Base-by-base conservation (phyloP, 2,329 filamentous ascomycete genomes). In the Chrysosporium queenslandicum region DNA sequence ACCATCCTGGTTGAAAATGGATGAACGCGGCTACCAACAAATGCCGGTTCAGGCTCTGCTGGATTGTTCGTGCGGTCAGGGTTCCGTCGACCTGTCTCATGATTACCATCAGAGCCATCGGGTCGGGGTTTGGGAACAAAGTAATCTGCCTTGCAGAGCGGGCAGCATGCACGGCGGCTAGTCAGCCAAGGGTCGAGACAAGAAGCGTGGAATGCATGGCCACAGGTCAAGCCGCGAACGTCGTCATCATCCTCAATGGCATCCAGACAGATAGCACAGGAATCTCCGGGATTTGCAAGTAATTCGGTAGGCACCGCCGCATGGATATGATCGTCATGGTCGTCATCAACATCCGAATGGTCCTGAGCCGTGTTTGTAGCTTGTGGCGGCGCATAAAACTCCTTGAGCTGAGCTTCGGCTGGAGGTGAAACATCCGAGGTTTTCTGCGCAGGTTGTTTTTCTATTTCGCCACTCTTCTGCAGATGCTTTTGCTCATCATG, bases 151-250 rank as follows among this genome's bases (percentile, higher is more conserved):
- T 98, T 98, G 76, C 92, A 98, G 5, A 98, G 82, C 4, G 92
- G 92, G 67, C 92, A 98, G 74, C 91, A 97, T 23, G 92, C 92
- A 59, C 91, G 84, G 57, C 92, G 82, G 64, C 86, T 90, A 8
- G 92, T 98, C 58, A 98, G 74, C 92, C 92, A 98, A 9, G 92
- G 92, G 61, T 98, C 92, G 46, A 98, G 81, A 65, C 92, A 98
- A 36, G 85, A 87, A 47, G 89, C 90, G 67, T 98, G 92, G 79
- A 97, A 98, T 50, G 91, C 90, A 68, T 98, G 92, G n/a, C 92
- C 92, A 64, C 92, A 98, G 3, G 87, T 89, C 56, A 98, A 73
- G 2, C 92, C 92, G 60, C 92, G 87, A 46, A 98, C 83, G 65
- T 98, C 91, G 61, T 97, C 92, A 57, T 96, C 87, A 57, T 97